Evolutionary conservation across 108 stramenopile genomes (phyloP).

Genomic region (Nitzschia putrida): DNA sequence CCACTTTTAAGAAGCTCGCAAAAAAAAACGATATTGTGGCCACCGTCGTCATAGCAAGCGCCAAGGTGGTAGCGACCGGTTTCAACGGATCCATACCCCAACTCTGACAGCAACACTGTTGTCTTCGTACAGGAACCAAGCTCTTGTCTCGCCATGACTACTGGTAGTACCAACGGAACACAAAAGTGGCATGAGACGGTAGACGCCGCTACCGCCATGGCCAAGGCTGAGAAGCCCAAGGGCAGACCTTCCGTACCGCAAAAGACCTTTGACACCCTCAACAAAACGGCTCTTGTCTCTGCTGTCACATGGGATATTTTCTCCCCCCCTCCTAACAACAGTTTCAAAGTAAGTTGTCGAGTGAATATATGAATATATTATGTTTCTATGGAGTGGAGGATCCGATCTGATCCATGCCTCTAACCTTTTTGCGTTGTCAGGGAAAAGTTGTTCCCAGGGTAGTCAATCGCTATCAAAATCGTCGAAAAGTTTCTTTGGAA

Average conservation of each 20-base stretch:
- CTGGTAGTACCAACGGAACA: not conserved
- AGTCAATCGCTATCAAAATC: slow-evolving; percentile 25
- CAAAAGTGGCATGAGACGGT: slow-evolving; percentile 19
- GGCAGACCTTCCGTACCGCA: not conserved
- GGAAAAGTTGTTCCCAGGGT: slow-evolving; percentile 40
- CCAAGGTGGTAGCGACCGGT: no score
- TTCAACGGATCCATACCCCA: no score
- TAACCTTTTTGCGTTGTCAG: slow-evolving; percentile 1
- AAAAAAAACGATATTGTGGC: no score
- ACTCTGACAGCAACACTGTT: no score
- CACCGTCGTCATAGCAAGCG: no score
- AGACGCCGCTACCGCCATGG: not conserved
- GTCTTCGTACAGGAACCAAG: no score
- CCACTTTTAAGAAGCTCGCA: no score
- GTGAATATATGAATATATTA: no score
- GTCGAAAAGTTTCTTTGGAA: slow-evolving; percentile 51
- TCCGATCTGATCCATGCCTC: no score
- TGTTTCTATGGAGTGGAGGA: no score
- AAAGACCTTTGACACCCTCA: slow-evolving; percentile 8
- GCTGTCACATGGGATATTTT: slow-evolving; percentile 43
- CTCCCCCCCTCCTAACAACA: slow-evolving; percentile 36
- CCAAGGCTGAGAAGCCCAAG: slow-evolving; percentile 12
- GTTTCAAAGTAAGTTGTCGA: slow-evolving; percentile 32
- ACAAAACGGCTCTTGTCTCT: slow-evolving; percentile 8
- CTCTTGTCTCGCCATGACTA: no score